These are phyloP conservation scores for Iberis pinnata DNA, from an alignment of 345 rosid genomes.

Conservation along the genomic window DNA sequence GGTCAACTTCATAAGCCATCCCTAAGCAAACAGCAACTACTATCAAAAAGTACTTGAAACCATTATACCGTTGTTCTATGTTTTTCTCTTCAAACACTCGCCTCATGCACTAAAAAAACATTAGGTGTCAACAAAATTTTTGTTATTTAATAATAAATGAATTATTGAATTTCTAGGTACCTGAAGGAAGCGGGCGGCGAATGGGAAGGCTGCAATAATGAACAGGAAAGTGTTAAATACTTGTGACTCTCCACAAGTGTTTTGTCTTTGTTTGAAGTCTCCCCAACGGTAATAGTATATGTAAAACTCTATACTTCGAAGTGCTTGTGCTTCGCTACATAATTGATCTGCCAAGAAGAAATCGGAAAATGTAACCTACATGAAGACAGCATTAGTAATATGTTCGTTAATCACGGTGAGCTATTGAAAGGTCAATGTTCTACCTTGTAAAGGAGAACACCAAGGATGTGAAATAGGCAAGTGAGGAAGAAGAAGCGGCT, in stretches of 20 bases:
- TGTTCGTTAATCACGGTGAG: neutral
- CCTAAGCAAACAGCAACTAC: slow-evolving; percentile 46
- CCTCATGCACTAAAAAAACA: slow-evolving; percentile 43
- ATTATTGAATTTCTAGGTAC: slow-evolving; percentile 24
- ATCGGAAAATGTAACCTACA: slow-evolving; percentile 55
- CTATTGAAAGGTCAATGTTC: slow-evolving; percentile 1
- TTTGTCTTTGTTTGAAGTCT: slow-evolving; percentile 40
- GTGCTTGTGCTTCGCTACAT: slow-evolving; percentile 57
- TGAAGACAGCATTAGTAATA: slow-evolving; percentile 1
- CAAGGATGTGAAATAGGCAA: slow-evolving; percentile 11
- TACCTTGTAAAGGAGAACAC: slow-evolving; percentile 25
- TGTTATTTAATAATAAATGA: neutral
- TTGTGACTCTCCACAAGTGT: slow-evolving; percentile 35
- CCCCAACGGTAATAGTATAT: slow-evolving; percentile 58
- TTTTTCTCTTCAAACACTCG: slow-evolving; percentile 49
- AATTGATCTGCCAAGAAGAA: slow-evolving; percentile 66
- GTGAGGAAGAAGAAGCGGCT: slow-evolving; percentile 24
- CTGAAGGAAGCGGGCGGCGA: slow-evolving; percentile 56
- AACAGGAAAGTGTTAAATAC: slow-evolving; percentile 36
- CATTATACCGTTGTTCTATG: slow-evolving; percentile 38
- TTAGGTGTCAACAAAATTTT: neutral
- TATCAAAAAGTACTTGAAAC: slow-evolving; percentile 45
- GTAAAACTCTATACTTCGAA: slow-evolving; percentile 51
- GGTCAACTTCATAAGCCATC: slow-evolving; percentile 31
- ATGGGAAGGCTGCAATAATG: slow-evolving; percentile 49